Percentiles rank a stretch among this genome's conserved stretches.
phyloP scores from a whole-genome alignment of 768 basidiomycete genomes.

The Phlebiopsis flavidoalba region DNA sequence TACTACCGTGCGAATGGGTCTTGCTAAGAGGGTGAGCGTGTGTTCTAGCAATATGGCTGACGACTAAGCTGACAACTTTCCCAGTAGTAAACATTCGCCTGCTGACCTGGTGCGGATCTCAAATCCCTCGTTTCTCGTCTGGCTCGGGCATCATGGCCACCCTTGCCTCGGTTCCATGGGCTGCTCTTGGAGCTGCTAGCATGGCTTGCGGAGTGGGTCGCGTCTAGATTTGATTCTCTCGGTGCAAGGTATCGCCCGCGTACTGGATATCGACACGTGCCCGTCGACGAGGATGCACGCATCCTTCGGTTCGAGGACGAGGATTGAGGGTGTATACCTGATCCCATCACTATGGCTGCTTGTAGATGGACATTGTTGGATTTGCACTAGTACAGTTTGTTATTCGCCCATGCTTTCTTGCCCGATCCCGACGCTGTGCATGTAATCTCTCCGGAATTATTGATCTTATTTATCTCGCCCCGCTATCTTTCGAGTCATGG shows the following conservation, averaged over 20 bases:
- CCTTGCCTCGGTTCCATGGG: slow-evolving; percentile 87
- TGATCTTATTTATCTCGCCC: background rate
- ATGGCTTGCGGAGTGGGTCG: slow-evolving; percentile 67
- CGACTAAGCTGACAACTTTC: slow-evolving; percentile 9
- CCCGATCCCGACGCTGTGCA: background rate
- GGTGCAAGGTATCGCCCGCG: slow-evolving; percentile 39
- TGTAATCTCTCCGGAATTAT: background rate
- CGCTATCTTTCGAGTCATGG: no score
- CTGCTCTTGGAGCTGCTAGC: slow-evolving; percentile 71
- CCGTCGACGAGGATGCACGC: slow-evolving; percentile 87
- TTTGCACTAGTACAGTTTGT: background rate
- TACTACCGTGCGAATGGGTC: slow-evolving; percentile 74
- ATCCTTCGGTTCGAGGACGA: slow-evolving; percentile 84
- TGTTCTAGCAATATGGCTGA: background rate
- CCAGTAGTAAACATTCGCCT: slow-evolving; percentile 76
- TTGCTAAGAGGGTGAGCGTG: slow-evolving; percentile 63
- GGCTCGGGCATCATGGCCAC: slow-evolving; percentile 58
- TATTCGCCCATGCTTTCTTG: background rate
- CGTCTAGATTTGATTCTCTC: slow-evolving; percentile 38
- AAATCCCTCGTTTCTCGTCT: slow-evolving; percentile 29
- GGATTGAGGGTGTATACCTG: slow-evolving; percentile 25
- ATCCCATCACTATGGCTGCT: background rate
- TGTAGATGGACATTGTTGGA: background rate
- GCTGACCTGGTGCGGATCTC: slow-evolving; percentile 53
- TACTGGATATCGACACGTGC: slow-evolving; percentile 64